phyloP scores from a whole-genome alignment of 2,329 filamentous ascomycete species.

The Parafenestella ontariensis region DNA sequence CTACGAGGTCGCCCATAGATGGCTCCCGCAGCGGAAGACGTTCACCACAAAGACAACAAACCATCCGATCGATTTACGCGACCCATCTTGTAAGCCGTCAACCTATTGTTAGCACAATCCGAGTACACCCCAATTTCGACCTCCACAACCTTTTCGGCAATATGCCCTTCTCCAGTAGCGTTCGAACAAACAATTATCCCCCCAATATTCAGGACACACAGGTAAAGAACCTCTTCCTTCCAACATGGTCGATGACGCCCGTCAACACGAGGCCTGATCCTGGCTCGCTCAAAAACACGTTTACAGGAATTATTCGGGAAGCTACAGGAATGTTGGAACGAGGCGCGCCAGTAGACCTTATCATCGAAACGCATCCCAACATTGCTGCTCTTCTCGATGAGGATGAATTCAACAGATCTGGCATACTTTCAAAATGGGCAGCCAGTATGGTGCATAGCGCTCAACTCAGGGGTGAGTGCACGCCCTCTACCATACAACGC shows the following conservation, averaged over 20 bases:
- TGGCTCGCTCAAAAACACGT: conserved; percentile 19
- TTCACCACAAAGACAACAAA: conserved; percentile 11
- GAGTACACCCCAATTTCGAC: conserved; percentile 31
- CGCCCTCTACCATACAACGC: not conserved
- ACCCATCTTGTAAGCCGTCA: conserved; percentile 29
- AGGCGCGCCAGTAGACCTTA: conserved; percentile 12
- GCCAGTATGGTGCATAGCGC: conserved; percentile 30
- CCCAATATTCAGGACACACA: conserved; percentile 15
- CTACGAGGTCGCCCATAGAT: conserved; percentile 14
- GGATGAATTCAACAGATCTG: conserved; percentile 20
- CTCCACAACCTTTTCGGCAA: conserved; percentile 26
- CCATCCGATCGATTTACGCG: conserved; percentile 19
- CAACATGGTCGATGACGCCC: conserved; percentile 35
- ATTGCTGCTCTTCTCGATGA: conserved; percentile 32
- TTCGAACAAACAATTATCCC: conserved; percentile 16
- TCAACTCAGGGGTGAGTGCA: conserved; percentile 23
- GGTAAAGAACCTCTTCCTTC: conserved; percentile 24
- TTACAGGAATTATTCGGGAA: conserved; percentile 19
- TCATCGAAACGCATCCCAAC: conserved; percentile 30
- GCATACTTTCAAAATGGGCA: conserved; percentile 29
- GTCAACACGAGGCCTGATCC: conserved; percentile 28
- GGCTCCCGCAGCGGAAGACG: conserved; percentile 8
- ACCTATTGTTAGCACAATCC: conserved; percentile 25
- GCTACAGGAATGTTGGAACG: conserved; percentile 16
- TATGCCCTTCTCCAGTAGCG: conserved; percentile 20